phyloP scores from a whole-genome alignment of 306 rosid species.

The Citrullus mucosospermus region DNA sequence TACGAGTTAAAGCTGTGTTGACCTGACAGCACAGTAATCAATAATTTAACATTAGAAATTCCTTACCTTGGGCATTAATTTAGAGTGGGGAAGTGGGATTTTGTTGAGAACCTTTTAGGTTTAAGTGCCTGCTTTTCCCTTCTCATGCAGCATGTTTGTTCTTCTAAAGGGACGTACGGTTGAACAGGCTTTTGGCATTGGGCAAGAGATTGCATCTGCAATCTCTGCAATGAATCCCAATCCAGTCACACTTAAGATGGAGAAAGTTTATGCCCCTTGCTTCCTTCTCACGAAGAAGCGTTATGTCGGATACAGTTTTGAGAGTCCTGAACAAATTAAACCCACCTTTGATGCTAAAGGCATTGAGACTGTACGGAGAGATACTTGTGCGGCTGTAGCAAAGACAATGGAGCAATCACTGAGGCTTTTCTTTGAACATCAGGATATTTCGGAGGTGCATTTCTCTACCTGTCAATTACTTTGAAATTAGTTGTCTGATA shows the following conservation, averaged over 20 bases:
- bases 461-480: neutral
- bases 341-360: slow-evolving; percentile 96
- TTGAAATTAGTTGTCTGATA: neutral
- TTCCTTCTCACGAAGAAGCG: slow-evolving; percentile 92
- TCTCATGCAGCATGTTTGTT: slow-evolving; percentile 78
- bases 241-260: slow-evolving; percentile 92
- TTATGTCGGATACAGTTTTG: slow-evolving; percentile 94
- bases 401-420: slow-evolving; percentile 81
- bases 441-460: slow-evolving; percentile 50
- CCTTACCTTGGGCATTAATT: neutral
- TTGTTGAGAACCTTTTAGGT: neutral
- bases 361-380: slow-evolving; percentile 92
- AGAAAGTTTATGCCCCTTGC: slow-evolving; percentile 83
- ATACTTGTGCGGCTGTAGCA: slow-evolving; percentile 83
- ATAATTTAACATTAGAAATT: neutral
- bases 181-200: slow-evolving; percentile 64
- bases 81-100: neutral
- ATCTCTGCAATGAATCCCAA: slow-evolving; percentile 80
- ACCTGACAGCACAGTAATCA: neutral
- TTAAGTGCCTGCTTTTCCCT: neutral
- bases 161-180: slow-evolving; percentile 78
- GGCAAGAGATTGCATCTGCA: slow-evolving; percentile 78
- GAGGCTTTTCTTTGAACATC: slow-evolving; percentile 73
- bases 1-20: neutral
- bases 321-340: slow-evolving; percentile 51